These are phyloP conservation scores for Mycogone perniciosa DNA, from an alignment of 2,329 filamentous ascomycete species.

Conservation along the genomic window DNA sequence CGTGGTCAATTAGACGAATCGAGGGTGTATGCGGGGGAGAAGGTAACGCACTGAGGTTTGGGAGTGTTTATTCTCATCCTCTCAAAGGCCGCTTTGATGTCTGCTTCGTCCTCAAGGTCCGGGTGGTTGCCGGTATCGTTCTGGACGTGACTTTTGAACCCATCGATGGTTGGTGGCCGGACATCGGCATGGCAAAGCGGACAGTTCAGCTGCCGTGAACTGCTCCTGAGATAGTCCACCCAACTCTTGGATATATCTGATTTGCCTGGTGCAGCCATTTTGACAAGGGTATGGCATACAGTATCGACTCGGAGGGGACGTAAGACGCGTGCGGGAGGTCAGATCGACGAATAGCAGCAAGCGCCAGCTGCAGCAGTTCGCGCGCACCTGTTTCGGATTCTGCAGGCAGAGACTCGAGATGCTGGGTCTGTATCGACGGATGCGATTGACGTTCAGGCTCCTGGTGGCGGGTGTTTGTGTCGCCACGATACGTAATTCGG, in stretches of 20 bases:
- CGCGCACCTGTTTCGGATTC: too few species aligned
- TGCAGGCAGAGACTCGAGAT: too few species aligned
- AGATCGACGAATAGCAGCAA: too few species aligned
- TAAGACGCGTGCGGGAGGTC: too few species aligned
- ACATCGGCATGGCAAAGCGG: slow-evolving; percentile 21
- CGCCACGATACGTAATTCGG: too few species aligned
- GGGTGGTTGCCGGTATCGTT: slow-evolving; percentile 15
- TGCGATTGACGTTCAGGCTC: too few species aligned
- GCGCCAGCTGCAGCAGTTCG: too few species aligned
- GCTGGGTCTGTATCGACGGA: too few species aligned
- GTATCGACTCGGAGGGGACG: too few species aligned
- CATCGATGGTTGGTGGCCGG: slow-evolving; percentile 17
- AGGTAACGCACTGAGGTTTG: slow-evolving; percentile 6
- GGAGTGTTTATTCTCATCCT: slow-evolving; percentile 10
- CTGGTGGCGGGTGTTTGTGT: too few species aligned
- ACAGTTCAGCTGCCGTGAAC: slow-evolving; percentile 19
- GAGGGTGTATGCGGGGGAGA: not conserved
- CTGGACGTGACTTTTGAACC: slow-evolving; percentile 22
- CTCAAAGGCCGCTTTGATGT: slow-evolving; percentile 22
- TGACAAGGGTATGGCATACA: not conserved
- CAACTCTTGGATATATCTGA: slow-evolving; percentile 14
- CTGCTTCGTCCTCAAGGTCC: slow-evolving; percentile 18
- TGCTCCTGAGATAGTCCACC: slow-evolving; percentile 19
- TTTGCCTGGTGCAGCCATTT: not conserved
- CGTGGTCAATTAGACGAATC: not conserved